Conservation (phyloP, 306 rosid species). For the Myrica gale region DNA sequence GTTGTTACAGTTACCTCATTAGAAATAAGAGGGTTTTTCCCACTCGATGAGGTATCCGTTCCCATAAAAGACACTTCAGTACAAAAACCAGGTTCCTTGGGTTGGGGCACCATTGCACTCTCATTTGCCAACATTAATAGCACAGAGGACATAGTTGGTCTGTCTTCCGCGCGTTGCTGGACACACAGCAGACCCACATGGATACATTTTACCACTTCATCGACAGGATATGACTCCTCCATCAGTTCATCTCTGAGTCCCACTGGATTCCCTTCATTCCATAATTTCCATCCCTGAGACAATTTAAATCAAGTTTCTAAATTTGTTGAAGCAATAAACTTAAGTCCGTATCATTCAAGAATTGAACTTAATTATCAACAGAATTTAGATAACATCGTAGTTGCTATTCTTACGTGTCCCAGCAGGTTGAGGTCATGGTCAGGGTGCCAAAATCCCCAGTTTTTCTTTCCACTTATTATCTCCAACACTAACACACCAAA, state of each 20-base stretch:
- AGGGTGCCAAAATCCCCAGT: slow-evolving; percentile 40
- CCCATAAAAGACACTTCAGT: slow-evolving; percentile 29
- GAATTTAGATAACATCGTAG: neutral
- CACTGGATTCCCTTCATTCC: slow-evolving; percentile 42
- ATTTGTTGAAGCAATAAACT: neutral
- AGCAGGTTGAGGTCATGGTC: slow-evolving; percentile 44
- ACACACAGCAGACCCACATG: slow-evolving; percentile 52
- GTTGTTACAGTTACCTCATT: slow-evolving; percentile 33
- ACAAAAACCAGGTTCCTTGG: slow-evolving; percentile 38
- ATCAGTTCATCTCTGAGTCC: slow-evolving; percentile 45
- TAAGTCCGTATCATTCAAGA: neutral
- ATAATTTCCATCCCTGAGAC: slow-evolving; percentile 57
- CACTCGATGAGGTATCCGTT: slow-evolving; percentile 31
- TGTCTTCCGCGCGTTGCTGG: slow-evolving; percentile 46
- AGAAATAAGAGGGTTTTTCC: slow-evolving; percentile 14
- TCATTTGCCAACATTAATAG: slow-evolving; percentile 43
- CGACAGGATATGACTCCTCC: slow-evolving; percentile 5
- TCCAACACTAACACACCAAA: slow-evolving; percentile 42
- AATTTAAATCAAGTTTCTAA: neutral
- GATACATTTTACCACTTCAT: slow-evolving; percentile 38
- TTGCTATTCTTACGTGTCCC: slow-evolving; percentile 41
- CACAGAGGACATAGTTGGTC: slow-evolving; percentile 54
- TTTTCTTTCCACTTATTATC: slow-evolving; percentile 38
- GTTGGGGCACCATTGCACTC: slow-evolving; percentile 31
- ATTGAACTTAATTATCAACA: slow-evolving; percentile 5